Conservation (phyloP, 2,329 filamentous ascomycete genomes). For the Fusarium siculi region DNA sequence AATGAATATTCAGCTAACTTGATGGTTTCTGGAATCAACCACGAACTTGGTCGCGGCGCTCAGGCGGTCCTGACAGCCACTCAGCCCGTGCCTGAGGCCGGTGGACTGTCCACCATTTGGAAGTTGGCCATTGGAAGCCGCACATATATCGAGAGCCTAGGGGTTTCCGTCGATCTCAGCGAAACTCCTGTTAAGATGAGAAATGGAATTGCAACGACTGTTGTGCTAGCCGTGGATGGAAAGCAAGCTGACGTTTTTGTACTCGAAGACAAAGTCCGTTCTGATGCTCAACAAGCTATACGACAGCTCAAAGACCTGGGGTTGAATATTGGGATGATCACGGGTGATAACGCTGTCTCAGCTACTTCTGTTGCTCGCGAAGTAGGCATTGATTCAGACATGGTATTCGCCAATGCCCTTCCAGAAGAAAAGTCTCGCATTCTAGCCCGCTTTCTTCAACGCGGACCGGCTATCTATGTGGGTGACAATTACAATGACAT, state of each 20-base stretch:
- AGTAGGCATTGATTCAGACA: background rate
- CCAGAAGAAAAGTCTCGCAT: background rate
- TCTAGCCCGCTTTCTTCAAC: background rate
- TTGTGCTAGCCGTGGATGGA: background rate
- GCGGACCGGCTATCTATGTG: background rate
- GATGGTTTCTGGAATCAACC: background rate
- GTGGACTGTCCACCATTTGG: too few relatives aligned
- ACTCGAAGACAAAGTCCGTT: background rate
- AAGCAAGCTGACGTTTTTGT: background rate
- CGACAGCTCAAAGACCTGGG: background rate
- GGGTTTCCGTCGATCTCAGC: background rate
- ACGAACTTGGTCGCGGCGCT: background rate
- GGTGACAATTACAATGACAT: background rate
- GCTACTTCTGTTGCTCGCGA: background rate
- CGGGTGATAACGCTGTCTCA: background rate
- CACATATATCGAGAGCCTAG: background rate
- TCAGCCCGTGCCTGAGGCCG: rapidly evolving
- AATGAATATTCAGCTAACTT: rapidly evolving
- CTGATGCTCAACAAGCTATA: background rate
- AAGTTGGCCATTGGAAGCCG: background rate
- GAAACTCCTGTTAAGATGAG: rapidly evolving
- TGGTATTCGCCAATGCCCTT: background rate
- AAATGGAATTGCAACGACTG: background rate
- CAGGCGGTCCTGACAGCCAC: background rate
- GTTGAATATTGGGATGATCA: background rate